Percentiles rank a stretch among this genome's conserved stretches.
These are phyloP conservation scores for Diaporthe ilicicola DNA, from an alignment of 2,329 filamentous ascomycete species.

Conservation along the genomic window DNA sequence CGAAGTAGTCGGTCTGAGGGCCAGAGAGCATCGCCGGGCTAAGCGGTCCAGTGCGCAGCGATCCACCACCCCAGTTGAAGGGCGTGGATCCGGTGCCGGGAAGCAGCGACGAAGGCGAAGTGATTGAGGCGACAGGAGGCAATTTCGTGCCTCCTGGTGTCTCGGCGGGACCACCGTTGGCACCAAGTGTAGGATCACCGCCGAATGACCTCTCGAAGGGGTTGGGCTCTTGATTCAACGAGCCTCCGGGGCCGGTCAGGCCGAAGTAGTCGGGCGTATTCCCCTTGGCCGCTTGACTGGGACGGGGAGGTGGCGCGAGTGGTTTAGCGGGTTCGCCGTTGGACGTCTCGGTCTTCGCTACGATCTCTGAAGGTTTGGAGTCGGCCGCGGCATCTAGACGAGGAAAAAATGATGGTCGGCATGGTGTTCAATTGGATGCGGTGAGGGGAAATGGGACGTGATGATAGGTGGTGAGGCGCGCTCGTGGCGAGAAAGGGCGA, in stretches of 20 bases:
- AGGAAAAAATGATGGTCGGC: constrained; percentile 33
- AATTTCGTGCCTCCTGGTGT: constrained; percentile 86
- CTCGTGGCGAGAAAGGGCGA: neutral
- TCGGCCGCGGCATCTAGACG: constrained; percentile 53
- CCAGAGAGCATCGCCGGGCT: constrained; percentile 98
- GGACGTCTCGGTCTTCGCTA: constrained; percentile 59
- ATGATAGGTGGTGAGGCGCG: constrained; percentile 18
- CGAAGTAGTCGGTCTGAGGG: constrained; percentile 86
- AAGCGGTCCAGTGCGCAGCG: constrained; percentile 87
- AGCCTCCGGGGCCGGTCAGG: constrained; percentile 56
- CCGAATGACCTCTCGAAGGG: constrained; percentile 97
- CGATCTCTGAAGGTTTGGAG: constrained; percentile 53
- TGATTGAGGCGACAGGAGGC: constrained; percentile 88
- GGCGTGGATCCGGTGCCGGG: constrained; percentile 77
- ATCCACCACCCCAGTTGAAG: constrained; percentile 83
- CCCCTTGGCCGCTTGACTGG: constrained; percentile 51
- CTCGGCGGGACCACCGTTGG: constrained; percentile 57
- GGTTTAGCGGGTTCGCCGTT: constrained; percentile 70
- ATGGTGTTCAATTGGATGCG: constrained; percentile 20
- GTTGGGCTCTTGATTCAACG: constrained; percentile 85
- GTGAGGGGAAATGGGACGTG: constrained; percentile 27
- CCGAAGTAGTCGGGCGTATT: constrained; percentile 77
- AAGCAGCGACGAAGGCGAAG: constrained; percentile 85
- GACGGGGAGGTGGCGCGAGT: constrained; percentile 76
- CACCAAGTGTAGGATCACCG: constrained; percentile 50